phyloP scores from a whole-genome alignment of 2,329 filamentous ascomycete species.

The Didymella pinodella region DNA sequence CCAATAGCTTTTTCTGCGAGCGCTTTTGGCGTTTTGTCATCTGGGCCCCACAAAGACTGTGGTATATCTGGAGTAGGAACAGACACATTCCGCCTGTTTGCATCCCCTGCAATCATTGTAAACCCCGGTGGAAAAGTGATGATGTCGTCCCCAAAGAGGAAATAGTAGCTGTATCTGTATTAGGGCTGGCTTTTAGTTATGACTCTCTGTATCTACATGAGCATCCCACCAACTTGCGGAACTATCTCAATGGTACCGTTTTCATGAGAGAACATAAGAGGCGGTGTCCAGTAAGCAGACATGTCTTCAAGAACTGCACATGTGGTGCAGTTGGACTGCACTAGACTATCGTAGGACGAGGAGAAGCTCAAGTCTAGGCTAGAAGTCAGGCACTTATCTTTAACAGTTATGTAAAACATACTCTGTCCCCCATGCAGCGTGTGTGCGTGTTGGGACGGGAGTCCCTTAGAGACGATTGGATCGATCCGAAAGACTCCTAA shows the following conservation, averaged over 20 bases:
- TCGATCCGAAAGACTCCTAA: constrained; percentile 77
- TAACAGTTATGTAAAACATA: background rate
- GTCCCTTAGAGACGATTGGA: constrained; percentile 72
- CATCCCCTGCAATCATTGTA: background rate
- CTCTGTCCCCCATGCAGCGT: constrained; percentile 40
- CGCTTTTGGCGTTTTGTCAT: constrained; percentile 20
- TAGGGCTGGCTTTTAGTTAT: constrained; percentile 1
- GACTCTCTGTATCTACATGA: background rate
- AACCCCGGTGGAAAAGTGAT: background rate
- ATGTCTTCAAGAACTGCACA: too few species aligned
- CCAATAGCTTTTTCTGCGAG: constrained; percentile 26
- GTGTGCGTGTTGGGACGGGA: constrained; percentile 72
- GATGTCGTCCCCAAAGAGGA: background rate
- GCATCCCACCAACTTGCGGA: background rate
- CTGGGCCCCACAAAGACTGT: constrained; percentile 14
- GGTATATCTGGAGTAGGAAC: background rate
- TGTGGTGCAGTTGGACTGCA: too few species aligned
- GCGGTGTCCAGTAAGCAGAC: too few species aligned
- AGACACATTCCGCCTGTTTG: background rate
- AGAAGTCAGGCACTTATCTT: too few species aligned
- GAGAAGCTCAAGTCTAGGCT: too few species aligned
- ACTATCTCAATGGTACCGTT: background rate
- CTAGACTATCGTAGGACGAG: too few species aligned
- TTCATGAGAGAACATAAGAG: constrained; percentile 50
- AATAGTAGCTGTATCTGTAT: background rate